Evolutionary conservation across 306 rosid species (phyloP), one percentile per base, ranked within the genome.

Genomic region (Cercis canadensis): DNA sequence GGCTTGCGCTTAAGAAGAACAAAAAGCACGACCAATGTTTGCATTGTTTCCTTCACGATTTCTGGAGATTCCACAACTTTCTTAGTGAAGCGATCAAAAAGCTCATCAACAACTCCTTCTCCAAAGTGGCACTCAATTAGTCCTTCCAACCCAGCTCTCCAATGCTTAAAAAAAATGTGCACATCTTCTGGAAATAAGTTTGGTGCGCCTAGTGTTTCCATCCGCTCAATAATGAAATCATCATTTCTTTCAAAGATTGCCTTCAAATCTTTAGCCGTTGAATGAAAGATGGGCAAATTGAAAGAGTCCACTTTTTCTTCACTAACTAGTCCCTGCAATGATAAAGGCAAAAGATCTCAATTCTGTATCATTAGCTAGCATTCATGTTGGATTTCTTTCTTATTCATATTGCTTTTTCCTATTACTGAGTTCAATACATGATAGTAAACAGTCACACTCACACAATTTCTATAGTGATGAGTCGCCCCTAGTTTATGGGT

Each of bases 291-390:
- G 3, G 84, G 81, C 14, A 80, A 11, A 52, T 80, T 80, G 66
- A 75, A 80, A 21, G 51, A 19, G 50, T 80, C 75, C 78, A 80
- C 81, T 24, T 75, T 69, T 57, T 69, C 76, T 67, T 74, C 83
- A 37, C 21, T 57, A 4, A 79, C 68, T 29, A 67, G 54, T 16
- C 80, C 76, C 79, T 79, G 46, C 66, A 71, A 59, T 45, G 9
- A 55, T 13, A 36, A 67, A 6, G 31, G 11, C 36, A 31, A 33
- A 60, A 18, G 14, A 4, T 3, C 14, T 10, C 37, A 15, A 60
- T 17, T 60, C 29, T 17, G 10, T 10, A 37, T 37, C 29, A 59
- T n/a, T 0, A 36, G 13, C 0, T 0, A 36, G 13, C 0, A 51
- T 9, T 6, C 36, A 33, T 34, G 32, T 49, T 65, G 24, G 7